phyloP scores from a whole-genome alignment of 1,139 yeast species.

The Eremothecium cymbalariae region DNA sequence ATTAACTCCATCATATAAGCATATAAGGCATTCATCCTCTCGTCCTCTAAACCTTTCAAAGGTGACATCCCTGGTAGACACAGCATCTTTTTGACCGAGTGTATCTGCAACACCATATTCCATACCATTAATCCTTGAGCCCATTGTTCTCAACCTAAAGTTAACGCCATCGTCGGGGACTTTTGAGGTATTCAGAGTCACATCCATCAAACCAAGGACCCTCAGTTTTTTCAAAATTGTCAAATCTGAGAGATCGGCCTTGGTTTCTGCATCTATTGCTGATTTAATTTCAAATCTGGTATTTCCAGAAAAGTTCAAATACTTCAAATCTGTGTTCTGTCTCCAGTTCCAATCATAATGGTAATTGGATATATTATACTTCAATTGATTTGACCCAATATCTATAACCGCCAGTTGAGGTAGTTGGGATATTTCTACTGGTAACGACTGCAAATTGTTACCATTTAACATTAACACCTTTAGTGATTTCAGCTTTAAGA shows the following conservation, averaged over 20 bases:
- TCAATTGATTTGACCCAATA: conserved; percentile 83
- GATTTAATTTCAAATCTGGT: conserved; percentile 73
- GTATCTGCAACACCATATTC: conserved; percentile 91
- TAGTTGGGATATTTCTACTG: conserved; percentile 78
- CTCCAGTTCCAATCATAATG: conserved; percentile 99
- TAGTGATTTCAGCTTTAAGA: conserved; percentile 53
- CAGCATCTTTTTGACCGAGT: conserved; percentile 58
- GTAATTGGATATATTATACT: conserved; percentile 88
- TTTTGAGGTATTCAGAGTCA: conserved; percentile 71
- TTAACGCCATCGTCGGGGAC: conserved; percentile 85
- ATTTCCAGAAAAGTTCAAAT: conserved; percentile 87
- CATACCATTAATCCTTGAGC: conserved; percentile 70
- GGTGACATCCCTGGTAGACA: conserved; percentile 77
- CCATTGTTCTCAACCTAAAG: conserved; percentile 84
- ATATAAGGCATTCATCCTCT: conserved; percentile 61
- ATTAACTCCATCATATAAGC: conserved; percentile 80
- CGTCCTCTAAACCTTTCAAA: conserved; percentile 83
- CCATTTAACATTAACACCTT: conserved; percentile 65
- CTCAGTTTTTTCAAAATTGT: conserved; percentile 62
- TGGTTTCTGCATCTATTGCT: conserved; percentile 33
- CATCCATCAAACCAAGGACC: conserved; percentile 87
- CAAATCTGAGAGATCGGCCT: conserved; percentile 60
- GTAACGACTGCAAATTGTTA: conserved; percentile 78
- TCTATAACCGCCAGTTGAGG: conserved; percentile 63
- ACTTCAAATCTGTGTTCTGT: conserved; percentile 65